Evolutionary conservation across 306 rosid species (phyloP), one percentile per base, ranked within the genome.

Genomic region (Lathyrus aphaca): DNA sequence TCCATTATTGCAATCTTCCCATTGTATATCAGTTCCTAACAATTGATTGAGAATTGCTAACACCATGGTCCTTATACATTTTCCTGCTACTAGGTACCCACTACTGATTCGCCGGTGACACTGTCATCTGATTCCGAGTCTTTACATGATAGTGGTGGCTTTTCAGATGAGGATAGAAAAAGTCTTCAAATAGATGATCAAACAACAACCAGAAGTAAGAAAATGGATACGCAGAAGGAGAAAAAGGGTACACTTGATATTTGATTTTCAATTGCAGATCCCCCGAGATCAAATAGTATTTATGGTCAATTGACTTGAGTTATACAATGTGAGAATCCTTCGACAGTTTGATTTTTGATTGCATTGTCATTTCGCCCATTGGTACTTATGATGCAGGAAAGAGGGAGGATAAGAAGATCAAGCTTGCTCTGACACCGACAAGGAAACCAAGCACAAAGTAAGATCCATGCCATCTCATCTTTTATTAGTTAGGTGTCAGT

Each of bases 111-210:
- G 21, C 68, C 82, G 0, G 12, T 86, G 80, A 27, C 64, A 2
- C 50, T 92, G 57, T 89, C 98, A 5, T 84, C 95, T 9, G 83
- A 80, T 81, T 89, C 98, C 10, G 82, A 44, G 79, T 74, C 78
- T 21, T 78, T 83, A 18, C 80, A 30, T 14, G 76, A 74, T 66
- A 87, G 57, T 25, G 85, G 43, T 25, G 44, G 71, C 53, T 66
- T 68, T 42, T 80, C 76, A 32, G 43, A 49, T 73, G 84, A 69
- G 43, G 74, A 84, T 65, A 44, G 58, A 25, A 74, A 42, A 6
- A 73, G 84, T 75, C 57, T 42, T 7, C 49, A 79, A 66, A 39
- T 46, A 53, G 82, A 80, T 68, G 87, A 65, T 17, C 64, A 38
- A 16, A 40, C 49, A 27, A 62, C 77, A 5, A 46, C 44, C 25